Percentiles rank a stretch among this genome's conserved stretches.
Evolutionary conservation across 2,329 filamentous ascomycete genomes (phyloP).

Genomic region (Paracamarosporium sp.): DNA sequence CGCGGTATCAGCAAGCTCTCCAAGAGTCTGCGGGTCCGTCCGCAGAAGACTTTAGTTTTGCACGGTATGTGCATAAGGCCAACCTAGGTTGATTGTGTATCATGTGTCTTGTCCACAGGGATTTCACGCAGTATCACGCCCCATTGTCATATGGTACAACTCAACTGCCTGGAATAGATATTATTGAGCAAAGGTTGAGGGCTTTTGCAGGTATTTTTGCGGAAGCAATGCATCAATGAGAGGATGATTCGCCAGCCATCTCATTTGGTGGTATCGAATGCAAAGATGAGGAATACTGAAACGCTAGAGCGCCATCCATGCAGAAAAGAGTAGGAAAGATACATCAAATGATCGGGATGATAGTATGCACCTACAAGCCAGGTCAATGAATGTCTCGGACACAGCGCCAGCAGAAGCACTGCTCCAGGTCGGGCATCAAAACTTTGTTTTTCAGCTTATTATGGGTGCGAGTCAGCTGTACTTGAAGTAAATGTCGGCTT

Average conservation of each 20-base stretch:
- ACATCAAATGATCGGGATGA: not conserved
- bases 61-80: constrained; percentile 54
- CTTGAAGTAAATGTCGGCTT: not conserved
- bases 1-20: constrained; percentile 79
- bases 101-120: not conserved
- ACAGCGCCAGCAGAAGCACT: constrained; percentile 15
- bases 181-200: not conserved
- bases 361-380: not conserved
- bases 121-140: constrained; percentile 6
- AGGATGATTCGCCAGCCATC: not conserved
- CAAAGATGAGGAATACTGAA: not conserved
- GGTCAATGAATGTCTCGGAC: constrained; percentile 29
- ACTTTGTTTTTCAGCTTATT: constrained; percentile 1
- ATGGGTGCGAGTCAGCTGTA: constrained; percentile 2
- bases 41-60: constrained; percentile 59
- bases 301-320: not conserved
- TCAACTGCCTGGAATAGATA: not conserved
- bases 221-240: not conserved
- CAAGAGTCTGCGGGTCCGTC: constrained; percentile 53
- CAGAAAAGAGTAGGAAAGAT: not conserved
- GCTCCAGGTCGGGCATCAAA: constrained; percentile 1
- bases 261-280: not conserved
- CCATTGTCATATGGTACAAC: not conserved
- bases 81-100: constrained; percentile 39
- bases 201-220: not conserved